A percentile compares a stretch with the other conserved stretches of the same genome.
phyloP scores from a whole-genome alignment of 129 eudicot genomes.

The Flaveria sonorensis region DNA sequence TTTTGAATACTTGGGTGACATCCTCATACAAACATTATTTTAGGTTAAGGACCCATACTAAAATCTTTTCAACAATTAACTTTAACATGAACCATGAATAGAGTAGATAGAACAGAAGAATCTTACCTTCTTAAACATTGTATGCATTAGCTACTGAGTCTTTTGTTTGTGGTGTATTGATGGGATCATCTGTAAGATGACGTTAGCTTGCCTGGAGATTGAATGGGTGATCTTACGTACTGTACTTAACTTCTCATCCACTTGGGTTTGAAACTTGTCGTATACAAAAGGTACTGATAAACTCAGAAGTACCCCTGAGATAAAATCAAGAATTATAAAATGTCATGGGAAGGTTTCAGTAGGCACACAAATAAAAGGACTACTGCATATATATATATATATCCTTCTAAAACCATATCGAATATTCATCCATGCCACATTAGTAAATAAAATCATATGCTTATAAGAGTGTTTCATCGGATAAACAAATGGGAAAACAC shows the following conservation, averaged over 20 bases:
- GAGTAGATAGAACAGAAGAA: conserved; percentile 1
- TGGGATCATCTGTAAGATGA: conserved; percentile 53
- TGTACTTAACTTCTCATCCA: conserved; percentile 62
- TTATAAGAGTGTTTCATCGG: not conserved
- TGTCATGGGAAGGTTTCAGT: not conserved
- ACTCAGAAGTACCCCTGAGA: conserved; percentile 68
- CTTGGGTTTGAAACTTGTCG: conserved; percentile 63
- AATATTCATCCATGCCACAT: not conserved
- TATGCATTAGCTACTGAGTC: conserved; percentile 49
- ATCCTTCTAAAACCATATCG: not conserved
- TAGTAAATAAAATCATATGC: not conserved
- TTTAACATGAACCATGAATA: not conserved
- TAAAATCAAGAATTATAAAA: not conserved
- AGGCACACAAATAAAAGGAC: not conserved
- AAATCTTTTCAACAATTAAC: not conserved
- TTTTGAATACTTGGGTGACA: too few relatives aligned
- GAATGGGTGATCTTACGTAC: conserved; percentile 40
- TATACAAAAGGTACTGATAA: conserved; percentile 75
- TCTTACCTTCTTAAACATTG: conserved; percentile 26
- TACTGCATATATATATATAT: not conserved
- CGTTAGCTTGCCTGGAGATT: conserved; percentile 41
- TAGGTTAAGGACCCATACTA: not conserved
- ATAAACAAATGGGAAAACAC: not conserved
- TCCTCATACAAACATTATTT: too few relatives aligned
- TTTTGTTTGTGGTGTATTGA: conserved; percentile 52